A percentile compares a stretch with the other conserved stretches of the same genome.
These are phyloP conservation scores for Fraxinus americana DNA, from an alignment of 257 asterid species.

Conservation along the genomic window DNA sequence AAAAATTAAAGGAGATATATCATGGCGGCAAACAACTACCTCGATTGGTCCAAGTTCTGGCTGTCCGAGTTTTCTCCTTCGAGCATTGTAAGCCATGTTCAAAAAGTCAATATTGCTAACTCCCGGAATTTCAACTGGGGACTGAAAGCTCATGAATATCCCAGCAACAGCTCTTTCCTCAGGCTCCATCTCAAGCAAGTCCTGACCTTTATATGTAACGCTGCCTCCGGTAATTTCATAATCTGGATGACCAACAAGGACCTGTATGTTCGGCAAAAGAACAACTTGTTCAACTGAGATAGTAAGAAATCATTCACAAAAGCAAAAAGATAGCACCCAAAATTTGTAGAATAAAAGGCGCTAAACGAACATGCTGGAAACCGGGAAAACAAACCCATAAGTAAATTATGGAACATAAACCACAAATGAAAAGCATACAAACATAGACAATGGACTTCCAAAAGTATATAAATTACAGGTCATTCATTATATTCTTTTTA, in stretches of 20 bases:
- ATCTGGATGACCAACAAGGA: constrained; percentile 99
- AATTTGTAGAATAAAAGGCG: neutral
- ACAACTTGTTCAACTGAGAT: constrained; percentile 1
- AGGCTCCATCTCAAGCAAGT: constrained; percentile 90
- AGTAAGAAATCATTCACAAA: neutral
- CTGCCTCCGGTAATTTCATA: constrained; percentile 92
- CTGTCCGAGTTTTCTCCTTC: constrained; percentile 68
- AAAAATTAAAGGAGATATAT: neutral
- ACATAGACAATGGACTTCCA: neutral
- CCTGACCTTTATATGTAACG: constrained; percentile 75
- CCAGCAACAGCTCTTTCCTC: constrained; percentile 97
- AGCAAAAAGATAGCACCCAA: constrained; percentile 6
- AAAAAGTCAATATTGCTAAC: constrained; percentile 93
- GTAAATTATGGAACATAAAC: neutral
- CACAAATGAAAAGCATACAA: neutral
- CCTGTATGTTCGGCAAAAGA: constrained; percentile 50
- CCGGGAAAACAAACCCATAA: neutral
- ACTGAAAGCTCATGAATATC: constrained; percentile 94
- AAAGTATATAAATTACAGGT: neutral
- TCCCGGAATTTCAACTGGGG: constrained; percentile 97
- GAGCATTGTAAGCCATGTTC: constrained; percentile 96
- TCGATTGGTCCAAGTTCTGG: constrained; percentile 96
- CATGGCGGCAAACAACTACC: constrained; percentile 44
- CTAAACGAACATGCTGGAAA: constrained; percentile 5
- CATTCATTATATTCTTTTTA: neutral